These are phyloP conservation scores for Microdochium trichocladiopsis DNA, from an alignment of 2,329 filamentous ascomycete species.

Conservation along the genomic window DNA sequence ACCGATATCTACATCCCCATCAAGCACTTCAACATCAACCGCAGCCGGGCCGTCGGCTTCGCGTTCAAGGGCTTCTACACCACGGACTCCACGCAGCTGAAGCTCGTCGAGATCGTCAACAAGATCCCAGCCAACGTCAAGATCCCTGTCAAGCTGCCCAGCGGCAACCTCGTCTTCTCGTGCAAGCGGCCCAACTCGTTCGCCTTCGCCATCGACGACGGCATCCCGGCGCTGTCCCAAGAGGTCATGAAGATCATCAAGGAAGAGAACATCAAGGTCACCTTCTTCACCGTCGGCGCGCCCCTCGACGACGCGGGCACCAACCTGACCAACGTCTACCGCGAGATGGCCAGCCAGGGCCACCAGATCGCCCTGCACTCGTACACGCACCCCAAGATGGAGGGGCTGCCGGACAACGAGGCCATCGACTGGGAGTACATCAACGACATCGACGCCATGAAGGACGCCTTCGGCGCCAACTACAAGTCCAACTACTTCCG, in stretches of 20 bases:
- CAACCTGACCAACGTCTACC: slow-evolving; percentile 57
- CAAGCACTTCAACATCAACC: slow-evolving; percentile 57
- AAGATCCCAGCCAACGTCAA: slow-evolving; percentile 41
- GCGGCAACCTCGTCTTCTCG: slow-evolving; percentile 51
- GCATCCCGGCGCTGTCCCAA: slow-evolving; percentile 50
- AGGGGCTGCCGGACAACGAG: slow-evolving; percentile 42
- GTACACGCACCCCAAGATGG: slow-evolving; percentile 63
- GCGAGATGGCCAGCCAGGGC: slow-evolving; percentile 52
- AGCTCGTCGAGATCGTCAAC: slow-evolving; percentile 53
- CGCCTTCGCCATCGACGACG: slow-evolving; percentile 68
- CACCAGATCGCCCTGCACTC: slow-evolving; percentile 65
- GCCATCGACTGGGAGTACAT: slow-evolving; percentile 56
- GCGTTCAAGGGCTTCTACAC: slow-evolving; percentile 60
- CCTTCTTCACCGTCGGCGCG: slow-evolving; percentile 64
- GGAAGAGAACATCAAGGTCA: slow-evolving; percentile 56
- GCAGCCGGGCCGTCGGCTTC: slow-evolving; percentile 47
- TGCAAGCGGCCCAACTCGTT: slow-evolving; percentile 64
- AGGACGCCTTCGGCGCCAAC: slow-evolving; percentile 24
- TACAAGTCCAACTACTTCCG: slow-evolving; percentile 49
- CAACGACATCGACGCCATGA: slow-evolving; percentile 45
- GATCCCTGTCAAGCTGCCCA: slow-evolving; percentile 53
- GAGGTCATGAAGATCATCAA: slow-evolving; percentile 55
- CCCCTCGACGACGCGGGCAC: slow-evolving; percentile 51
- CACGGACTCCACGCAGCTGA: slow-evolving; percentile 39
- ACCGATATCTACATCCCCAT: slow-evolving; percentile 61